phyloP scores from a whole-genome alignment of 2,329 filamentous ascomycete species.

The Bisporella sp. region DNA sequence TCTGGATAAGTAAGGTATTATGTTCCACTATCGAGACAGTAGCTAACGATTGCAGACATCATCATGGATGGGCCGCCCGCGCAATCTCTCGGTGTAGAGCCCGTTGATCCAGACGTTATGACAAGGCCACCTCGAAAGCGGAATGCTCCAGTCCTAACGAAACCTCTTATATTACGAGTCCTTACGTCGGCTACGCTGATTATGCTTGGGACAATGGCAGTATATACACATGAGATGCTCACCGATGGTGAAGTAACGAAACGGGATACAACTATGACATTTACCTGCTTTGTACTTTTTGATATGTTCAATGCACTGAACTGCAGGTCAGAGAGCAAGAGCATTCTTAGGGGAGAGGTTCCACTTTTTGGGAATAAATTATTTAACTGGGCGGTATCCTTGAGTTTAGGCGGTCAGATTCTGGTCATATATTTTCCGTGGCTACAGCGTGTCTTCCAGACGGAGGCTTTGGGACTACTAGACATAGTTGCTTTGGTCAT shows the following conservation, averaged over 20 bases:
- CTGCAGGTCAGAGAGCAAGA: constrained; percentile 88
- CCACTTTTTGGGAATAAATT: constrained; percentile 79
- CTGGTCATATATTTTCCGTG: constrained; percentile 93
- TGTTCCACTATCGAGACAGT: background rate
- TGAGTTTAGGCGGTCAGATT: constrained; percentile 77
- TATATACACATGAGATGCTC: constrained; percentile 89
- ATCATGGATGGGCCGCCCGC: constrained; percentile 99
- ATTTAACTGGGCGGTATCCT: constrained; percentile 92
- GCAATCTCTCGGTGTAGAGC: constrained; percentile 92
- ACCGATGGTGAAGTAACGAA: constrained; percentile 76
- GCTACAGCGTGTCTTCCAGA: constrained; percentile 92
- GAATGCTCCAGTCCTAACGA: constrained; percentile 86
- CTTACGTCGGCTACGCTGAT: constrained; percentile 83
- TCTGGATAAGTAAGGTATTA: constrained; percentile 86
- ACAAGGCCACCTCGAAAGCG: constrained; percentile 79
- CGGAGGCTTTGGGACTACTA: constrained; percentile 68
- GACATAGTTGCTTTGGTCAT: constrained; percentile 69
- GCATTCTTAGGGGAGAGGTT: constrained; percentile 78
- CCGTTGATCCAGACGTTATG: constrained; percentile 92
- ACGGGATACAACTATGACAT: constrained; percentile 98
- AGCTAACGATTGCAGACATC: constrained; percentile 58
- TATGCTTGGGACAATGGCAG: constrained; percentile 83
- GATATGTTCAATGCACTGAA: constrained; percentile 99
- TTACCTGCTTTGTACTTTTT: constrained; percentile 97
- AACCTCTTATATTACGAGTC: constrained; percentile 73